phyloP scores from a whole-genome alignment of 169 alveolate species.

The Eimeria sp. region DNA sequence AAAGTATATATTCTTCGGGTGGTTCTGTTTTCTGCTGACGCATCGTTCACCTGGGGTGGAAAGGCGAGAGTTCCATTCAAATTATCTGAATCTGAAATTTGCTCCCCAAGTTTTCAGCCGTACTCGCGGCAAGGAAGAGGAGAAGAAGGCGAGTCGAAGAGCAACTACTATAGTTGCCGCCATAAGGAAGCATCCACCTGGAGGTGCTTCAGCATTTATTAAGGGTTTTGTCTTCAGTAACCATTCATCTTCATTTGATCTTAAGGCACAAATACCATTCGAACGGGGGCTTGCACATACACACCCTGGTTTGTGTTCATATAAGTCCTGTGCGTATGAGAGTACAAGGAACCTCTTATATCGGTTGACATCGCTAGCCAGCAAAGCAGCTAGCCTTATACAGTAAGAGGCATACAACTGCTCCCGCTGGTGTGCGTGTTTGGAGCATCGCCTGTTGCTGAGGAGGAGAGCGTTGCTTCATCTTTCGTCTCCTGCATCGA shows the following conservation, averaged over 20 bases:
- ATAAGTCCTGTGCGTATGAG: background rate
- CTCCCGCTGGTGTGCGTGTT: background rate
- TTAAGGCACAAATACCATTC: background rate
- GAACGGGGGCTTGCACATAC: background rate
- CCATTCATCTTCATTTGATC: too few relatives aligned
- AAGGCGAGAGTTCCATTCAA: background rate
- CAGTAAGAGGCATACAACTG: background rate
- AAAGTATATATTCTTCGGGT: background rate
- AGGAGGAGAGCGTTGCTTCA: background rate
- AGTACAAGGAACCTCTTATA: background rate
- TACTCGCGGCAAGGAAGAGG: background rate
- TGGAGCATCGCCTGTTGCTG: background rate
- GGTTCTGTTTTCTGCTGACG: background rate
- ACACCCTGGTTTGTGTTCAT: background rate
- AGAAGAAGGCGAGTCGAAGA: background rate
- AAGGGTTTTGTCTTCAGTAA: too few relatives aligned
- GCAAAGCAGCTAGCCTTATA: background rate
- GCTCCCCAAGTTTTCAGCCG: background rate
- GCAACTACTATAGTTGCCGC: too few relatives aligned
- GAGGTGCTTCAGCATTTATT: background rate
- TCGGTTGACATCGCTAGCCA: background rate
- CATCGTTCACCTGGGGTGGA: background rate
- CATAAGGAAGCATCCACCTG: background rate
- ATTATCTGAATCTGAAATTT: background rate
- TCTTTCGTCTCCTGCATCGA: background rate